Percentiles rank a stretch among this genome's conserved stretches.
Evolutionary conservation across 129 eudicot species (phyloP).

Genomic region (Chrysanthemum lavandulifolium): DNA sequence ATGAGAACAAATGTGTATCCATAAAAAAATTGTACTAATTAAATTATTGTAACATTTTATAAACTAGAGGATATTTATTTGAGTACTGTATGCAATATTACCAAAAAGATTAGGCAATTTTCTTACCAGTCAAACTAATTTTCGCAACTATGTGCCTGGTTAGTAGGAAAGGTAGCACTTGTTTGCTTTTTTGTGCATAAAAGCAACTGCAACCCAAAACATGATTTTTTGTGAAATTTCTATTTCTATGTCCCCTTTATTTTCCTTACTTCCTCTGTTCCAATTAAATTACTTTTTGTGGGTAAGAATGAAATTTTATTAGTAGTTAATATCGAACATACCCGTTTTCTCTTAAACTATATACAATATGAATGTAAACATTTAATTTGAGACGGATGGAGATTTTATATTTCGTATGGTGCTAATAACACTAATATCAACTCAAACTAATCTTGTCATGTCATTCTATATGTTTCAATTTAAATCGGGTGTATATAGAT

Average conservation of each 20-base stretch:
- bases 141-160: background rate
- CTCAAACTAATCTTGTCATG: background rate
- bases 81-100: background rate
- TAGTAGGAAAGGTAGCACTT: conserved; percentile 6
- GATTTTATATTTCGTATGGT: too few relatives aligned
- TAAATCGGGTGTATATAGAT: background rate
- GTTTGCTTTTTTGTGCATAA: background rate
- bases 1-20: too few relatives aligned
- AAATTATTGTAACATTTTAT: background rate
- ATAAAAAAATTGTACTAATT: too few relatives aligned
- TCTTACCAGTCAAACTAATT: background rate
- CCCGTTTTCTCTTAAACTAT: too few relatives aligned
- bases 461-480: background rate
- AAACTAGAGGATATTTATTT: background rate
- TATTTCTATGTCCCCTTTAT: background rate
- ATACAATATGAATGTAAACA: too few relatives aligned
- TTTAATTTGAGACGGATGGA: too few relatives aligned
- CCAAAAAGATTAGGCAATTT: background rate
- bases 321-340: background rate
- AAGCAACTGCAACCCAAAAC: background rate
- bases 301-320: background rate
- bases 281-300: too few relatives aligned
- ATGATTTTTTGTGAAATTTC: background rate
- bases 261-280: too few relatives aligned
- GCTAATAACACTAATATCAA: too few relatives aligned